Conservation (phyloP, 1,139 yeast genomes). For the Eremothecium cymbalariae region DNA sequence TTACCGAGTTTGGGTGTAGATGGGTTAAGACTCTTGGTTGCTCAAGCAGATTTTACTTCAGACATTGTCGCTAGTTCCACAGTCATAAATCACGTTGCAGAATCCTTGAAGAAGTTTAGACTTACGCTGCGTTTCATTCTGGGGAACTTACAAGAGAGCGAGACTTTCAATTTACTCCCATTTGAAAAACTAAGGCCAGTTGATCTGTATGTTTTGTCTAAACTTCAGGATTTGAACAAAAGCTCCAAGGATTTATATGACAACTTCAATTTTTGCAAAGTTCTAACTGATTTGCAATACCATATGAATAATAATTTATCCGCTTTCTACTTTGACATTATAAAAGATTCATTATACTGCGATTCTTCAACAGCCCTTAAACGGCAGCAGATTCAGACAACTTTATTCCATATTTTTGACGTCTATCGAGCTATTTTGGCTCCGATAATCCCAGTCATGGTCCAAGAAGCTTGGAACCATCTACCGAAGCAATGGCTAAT, state of each 20-base stretch:
- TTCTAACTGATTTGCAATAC: constrained; percentile 51
- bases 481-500: constrained; percentile 19
- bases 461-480: constrained; percentile 82
- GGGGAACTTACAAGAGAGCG: constrained; percentile 53
- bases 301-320: constrained; percentile 73
- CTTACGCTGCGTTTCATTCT: constrained; percentile 72
- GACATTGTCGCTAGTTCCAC: constrained; percentile 74
- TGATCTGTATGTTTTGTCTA: constrained; percentile 58
- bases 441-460: constrained; percentile 74
- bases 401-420: constrained; percentile 51
- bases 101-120: constrained; percentile 71
- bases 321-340: constrained; percentile 75
- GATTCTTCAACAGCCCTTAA: constrained; percentile 42
- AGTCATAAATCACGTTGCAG: constrained; percentile 67
- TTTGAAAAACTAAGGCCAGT: constrained; percentile 40
- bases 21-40: constrained; percentile 86
- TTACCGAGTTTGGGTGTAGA: constrained; percentile 79
- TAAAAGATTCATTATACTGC: constrained; percentile 80
- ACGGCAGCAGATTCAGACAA: constrained; percentile 66
- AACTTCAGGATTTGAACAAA: constrained; percentile 43
- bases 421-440: constrained; percentile 59
- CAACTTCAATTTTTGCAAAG: constrained; percentile 58
- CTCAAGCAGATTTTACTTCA: constrained; percentile 75
- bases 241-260: constrained; percentile 42
- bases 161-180: constrained; percentile 26